These are phyloP conservation scores for Striga hermonthica DNA, from an alignment of 305 asterid genomes.

Conservation along the genomic window DNA sequence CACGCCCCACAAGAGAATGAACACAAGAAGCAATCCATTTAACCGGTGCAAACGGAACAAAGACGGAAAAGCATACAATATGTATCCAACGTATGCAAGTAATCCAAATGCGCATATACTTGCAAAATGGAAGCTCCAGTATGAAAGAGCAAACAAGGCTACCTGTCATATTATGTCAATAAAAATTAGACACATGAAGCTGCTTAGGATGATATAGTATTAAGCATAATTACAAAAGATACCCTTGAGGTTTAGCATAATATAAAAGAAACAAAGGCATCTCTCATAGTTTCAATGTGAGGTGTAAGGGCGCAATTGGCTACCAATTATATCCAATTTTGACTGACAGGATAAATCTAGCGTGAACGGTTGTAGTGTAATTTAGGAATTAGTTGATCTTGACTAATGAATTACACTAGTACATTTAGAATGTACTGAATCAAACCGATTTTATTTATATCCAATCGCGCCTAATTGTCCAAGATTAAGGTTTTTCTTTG, in stretches of 20 bases:
- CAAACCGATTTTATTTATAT: too few species aligned
- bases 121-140: slow-evolving; percentile 99
- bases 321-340: too few species aligned
- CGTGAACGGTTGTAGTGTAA: too few species aligned
- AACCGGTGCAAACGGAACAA: slow-evolving; percentile 86
- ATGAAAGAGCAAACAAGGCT: slow-evolving; percentile 85
- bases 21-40: slow-evolving; percentile 93
- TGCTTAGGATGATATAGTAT: not conserved
- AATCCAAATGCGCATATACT: slow-evolving; percentile 97
- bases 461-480: too few species aligned
- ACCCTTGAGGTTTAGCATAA: not conserved
- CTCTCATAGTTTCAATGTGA: not conserved
- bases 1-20: slow-evolving; percentile 97
- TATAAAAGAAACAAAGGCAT: not conserved
- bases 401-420: too few species aligned
- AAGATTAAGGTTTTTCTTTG: too few species aligned
- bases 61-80: slow-evolving; percentile 83
- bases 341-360: too few species aligned
- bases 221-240: not conserved
- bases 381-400: too few species aligned
- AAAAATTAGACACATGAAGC: slow-evolving; percentile 35
- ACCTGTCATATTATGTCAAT: slow-evolving; percentile 59
- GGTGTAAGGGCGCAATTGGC: too few species aligned
- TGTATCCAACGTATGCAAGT: slow-evolving; percentile 92
- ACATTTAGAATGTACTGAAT: too few species aligned